Evolutionary conservation across 352 stramenopile genomes (phyloP), one percentile per base, ranked within the genome.

Genomic region (Aphanomyces euteiches): DNA sequence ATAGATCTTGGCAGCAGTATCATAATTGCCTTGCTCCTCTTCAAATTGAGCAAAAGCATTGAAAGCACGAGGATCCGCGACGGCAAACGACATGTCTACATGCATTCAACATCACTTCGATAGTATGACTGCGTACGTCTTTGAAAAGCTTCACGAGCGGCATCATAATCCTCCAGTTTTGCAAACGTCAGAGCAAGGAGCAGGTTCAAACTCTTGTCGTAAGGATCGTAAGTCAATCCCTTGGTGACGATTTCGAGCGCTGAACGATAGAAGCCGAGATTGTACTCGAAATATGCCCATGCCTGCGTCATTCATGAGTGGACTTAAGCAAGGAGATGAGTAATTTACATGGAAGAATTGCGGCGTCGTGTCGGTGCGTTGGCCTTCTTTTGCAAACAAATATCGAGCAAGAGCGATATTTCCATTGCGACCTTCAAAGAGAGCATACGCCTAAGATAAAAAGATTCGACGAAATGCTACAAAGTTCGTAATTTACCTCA

Each of bases 31-130:
- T 13, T 92, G 63, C 43, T 92, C 81, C 43, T 92, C 77, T 70
- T 95, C 87, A 82, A 95, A 92, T 70, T 82, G 86, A 13, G 84
- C 87, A 69, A 91, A 95, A 17, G 87, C 86, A 66, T 95, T 92
- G 73, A 85, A 95, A 8, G 80, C 80, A 15, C 84, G 83, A 38
- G 85, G 76, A 54, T 95, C 84, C 45, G 91, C 75, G 65, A 80
- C 36, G 4, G 59, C 28, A n/a, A 67, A 28, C 28, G 28, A 28
- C 28, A 28, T 28, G 28, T 28, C 28, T 28, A 28, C 28, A 28
- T 28, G 28, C 28, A 28, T 28, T 28, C 28, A 28, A 28, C 28
- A 28, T 28, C 28, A 28, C 28, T 28, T 28, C 28, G 28, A 2
- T 28, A 28, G 28, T 28, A 28, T 28, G 37, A 7, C 39, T 10